Evolutionary conservation across 2,329 filamentous ascomycete species (phyloP).

Genomic region (Claviceps africana): DNA sequence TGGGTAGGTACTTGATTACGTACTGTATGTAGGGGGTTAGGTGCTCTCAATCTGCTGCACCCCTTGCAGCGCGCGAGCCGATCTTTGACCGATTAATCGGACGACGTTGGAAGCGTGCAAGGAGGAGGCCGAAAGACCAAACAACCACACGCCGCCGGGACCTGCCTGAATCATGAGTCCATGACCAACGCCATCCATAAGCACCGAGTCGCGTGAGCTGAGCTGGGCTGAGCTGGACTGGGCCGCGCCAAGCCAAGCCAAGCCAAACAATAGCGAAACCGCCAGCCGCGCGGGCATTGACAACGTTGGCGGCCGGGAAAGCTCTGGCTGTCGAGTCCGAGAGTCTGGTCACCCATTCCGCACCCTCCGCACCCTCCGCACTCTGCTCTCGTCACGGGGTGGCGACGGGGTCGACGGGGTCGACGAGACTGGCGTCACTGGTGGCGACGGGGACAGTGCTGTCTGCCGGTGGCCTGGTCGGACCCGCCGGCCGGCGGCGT

Average conservation of each 20-base stretch:
- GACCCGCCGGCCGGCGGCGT: conserved; percentile 3
- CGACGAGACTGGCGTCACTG: no score
- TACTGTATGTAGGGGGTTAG: no score
- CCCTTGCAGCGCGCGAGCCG: not conserved
- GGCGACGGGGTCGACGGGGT: no score
- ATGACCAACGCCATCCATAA: not conserved
- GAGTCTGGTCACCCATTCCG: not conserved
- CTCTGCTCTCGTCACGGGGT: no score
- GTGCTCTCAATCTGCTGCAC: not conserved
- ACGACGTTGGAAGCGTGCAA: not conserved
- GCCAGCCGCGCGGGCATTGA: not conserved
- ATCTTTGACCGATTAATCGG: not conserved
- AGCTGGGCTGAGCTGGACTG: no score
- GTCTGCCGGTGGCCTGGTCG: conserved; percentile 3
- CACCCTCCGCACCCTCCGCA: no score
- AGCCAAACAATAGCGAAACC: not conserved
- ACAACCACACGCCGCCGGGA: not conserved
- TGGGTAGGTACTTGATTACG: no score
- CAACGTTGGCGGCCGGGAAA: conserved; percentile 1
- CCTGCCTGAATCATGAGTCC: conserved; percentile 1
- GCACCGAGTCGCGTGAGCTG: not conserved
- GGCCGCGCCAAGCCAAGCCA: no score
- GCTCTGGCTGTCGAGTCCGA: conserved; percentile 1
- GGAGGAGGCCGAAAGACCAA: not conserved
- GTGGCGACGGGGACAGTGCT: conserved; percentile 1